Percentiles rank a stretch among this genome's conserved stretches.
These are phyloP conservation scores for Capsicum baccatum DNA, from an alignment of 257 asterid genomes.

Conservation along the genomic window DNA sequence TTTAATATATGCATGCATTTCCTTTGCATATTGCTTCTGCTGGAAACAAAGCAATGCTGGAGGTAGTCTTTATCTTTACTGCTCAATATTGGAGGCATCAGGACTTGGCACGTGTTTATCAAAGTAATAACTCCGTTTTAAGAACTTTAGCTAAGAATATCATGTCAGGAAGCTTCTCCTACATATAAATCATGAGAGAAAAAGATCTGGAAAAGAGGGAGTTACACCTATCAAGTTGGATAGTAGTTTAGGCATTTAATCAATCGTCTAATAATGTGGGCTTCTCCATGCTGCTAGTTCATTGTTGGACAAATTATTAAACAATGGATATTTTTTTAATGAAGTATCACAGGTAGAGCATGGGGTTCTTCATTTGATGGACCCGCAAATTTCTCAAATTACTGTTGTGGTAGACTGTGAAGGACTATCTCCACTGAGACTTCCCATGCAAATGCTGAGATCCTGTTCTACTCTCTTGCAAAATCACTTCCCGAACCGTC, in stretches of 20 bases:
- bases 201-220: background rate
- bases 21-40: background rate
- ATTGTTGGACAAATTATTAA: slow-evolving; percentile 29
- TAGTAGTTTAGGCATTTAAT: background rate
- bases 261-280: background rate
- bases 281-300: background rate
- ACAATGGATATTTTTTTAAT: slow-evolving; percentile 41
- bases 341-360: slow-evolving; percentile 98
- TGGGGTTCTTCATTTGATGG: slow-evolving; percentile 72
- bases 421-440: slow-evolving; percentile 64
- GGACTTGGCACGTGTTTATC: background rate
- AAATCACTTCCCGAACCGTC: slow-evolving; percentile 87
- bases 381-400: slow-evolving; percentile 64
- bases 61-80: background rate
- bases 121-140: background rate
- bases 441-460: slow-evolving; percentile 86
- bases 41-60: background rate
- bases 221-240: slow-evolving; percentile 19
- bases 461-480: slow-evolving; percentile 79
- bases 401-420: slow-evolving; percentile 89
- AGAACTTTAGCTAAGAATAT: background rate
- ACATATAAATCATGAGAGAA: background rate
- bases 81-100: background rate
- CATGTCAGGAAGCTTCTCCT: background rate
- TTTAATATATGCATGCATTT: background rate